A percentile compares a stretch with the other conserved stretches of the same genome.
These are phyloP conservation scores for Arthrobotrys entomopaga DNA, from an alignment of 2,329 filamentous ascomycete genomes.

Conservation along the genomic window DNA sequence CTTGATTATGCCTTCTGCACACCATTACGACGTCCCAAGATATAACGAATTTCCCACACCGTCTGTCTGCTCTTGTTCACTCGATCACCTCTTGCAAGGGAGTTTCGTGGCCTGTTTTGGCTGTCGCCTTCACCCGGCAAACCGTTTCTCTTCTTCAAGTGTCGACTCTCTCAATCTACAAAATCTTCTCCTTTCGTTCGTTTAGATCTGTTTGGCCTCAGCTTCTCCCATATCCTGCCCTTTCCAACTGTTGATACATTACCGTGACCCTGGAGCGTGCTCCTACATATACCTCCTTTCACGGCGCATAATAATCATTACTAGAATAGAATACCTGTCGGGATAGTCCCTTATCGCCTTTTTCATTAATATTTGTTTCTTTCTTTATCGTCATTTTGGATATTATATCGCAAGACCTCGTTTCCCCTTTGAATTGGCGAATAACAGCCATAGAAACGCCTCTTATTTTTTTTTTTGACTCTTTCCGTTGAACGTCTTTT, in stretches of 20 bases:
- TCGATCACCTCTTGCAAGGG: conserved; percentile 34
- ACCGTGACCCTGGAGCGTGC: conserved; percentile 29
- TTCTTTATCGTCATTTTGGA: conserved; percentile 1
- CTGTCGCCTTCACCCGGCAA: conserved; percentile 43
- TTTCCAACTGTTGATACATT: conserved; percentile 43
- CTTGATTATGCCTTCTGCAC: conserved; percentile 54
- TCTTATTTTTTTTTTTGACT: not conserved
- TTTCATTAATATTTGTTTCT: conserved; percentile 3
- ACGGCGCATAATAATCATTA: conserved; percentile 44
- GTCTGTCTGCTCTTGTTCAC: conserved; percentile 20
- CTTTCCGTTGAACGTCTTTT: conserved; percentile 5
- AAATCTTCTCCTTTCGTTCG: conserved; percentile 35
- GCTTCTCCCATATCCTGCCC: conserved; percentile 44
- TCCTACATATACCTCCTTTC: conserved; percentile 44
- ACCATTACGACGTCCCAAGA: conserved; percentile 54
- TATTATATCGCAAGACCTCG: conserved; percentile 16
- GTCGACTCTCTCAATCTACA: not conserved
- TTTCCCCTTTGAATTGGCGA: conserved; percentile 36
- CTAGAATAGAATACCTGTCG: conserved; percentile 47
- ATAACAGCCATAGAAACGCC: conserved; percentile 36
- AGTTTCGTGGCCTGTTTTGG: conserved; percentile 46
- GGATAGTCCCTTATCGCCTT: conserved; percentile 15
- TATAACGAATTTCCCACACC: conserved; percentile 56
- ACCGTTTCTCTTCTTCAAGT: not conserved
- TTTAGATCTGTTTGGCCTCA: conserved; percentile 39